phyloP scores from a whole-genome alignment of 2,329 filamentous ascomycete species.

The Phialophora chinensis region DNA sequence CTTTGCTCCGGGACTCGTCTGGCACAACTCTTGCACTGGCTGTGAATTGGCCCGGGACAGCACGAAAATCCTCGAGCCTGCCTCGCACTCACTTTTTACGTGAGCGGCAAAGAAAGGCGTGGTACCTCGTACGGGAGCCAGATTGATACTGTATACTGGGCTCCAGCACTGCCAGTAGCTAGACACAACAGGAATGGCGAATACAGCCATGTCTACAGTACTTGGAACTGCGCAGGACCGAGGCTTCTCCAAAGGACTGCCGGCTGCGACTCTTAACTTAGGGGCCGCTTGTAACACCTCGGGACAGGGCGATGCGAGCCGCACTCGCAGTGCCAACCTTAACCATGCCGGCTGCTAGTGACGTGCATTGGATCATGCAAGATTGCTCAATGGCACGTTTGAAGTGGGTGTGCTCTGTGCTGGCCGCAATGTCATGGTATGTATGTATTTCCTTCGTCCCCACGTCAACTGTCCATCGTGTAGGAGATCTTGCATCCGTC shows the following conservation, averaged over 20 bases:
- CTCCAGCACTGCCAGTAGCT: too few relatives aligned
- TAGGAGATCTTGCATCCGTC: not conserved
- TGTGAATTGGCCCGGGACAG: not conserved
- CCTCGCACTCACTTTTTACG: not conserved
- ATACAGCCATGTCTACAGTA: too few relatives aligned
- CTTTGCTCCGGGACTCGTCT: not conserved
- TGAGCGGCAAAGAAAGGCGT: not conserved
- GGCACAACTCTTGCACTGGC: not conserved
- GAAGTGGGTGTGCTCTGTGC: conserved; percentile 2
- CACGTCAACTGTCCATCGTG: not conserved
- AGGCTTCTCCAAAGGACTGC: too few relatives aligned
- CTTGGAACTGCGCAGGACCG: too few relatives aligned
- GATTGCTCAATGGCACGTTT: not conserved
- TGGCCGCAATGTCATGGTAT: not conserved
- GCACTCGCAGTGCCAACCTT: conserved; percentile 12
- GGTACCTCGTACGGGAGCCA: too few relatives aligned
- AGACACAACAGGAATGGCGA: too few relatives aligned
- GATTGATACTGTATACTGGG: too few relatives aligned
- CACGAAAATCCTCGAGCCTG: not conserved
- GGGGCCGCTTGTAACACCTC: conserved; percentile 8
- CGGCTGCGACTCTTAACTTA: not conserved
- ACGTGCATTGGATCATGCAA: conserved; percentile 18
- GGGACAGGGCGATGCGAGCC: conserved; percentile 18
- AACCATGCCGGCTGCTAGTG: conserved; percentile 9
- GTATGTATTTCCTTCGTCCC: not conserved